Evolutionary conservation across 176 grass and related monocot species (phyloP).

Genomic region (Avena atlantica): DNA sequence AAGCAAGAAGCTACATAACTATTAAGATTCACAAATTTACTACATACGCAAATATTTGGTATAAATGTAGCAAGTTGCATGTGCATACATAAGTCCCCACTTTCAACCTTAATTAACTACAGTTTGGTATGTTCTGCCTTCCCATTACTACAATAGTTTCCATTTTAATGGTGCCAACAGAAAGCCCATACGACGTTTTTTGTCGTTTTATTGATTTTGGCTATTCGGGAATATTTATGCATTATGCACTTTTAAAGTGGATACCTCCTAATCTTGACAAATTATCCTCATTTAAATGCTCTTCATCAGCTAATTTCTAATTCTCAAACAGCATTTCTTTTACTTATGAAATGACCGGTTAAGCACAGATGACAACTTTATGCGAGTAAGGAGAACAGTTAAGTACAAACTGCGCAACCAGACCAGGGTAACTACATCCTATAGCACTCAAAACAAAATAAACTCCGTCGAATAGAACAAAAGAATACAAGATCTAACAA

Average conservation of each 20-base stretch:
- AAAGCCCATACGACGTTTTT: background rate
- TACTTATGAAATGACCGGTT: background rate
- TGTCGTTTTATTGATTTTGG: background rate
- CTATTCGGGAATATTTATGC: background rate
- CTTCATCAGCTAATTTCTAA: background rate
- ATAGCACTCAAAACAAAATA: constrained; percentile 30
- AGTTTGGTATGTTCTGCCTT: constrained; percentile 21
- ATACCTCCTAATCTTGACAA: constrained; percentile 20
- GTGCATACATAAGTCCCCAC: background rate
- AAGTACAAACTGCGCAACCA: constrained; percentile 12
- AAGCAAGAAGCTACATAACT: constrained; percentile 12
- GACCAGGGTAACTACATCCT: constrained; percentile 12
- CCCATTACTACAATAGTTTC: constrained; percentile 8
- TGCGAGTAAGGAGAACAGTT: constrained; percentile 17
- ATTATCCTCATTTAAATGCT: constrained; percentile 17
- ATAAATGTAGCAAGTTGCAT: background rate
- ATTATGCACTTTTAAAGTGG: background rate
- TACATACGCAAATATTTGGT: background rate
- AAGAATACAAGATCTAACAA: constrained; percentile 11
- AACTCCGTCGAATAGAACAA: constrained; percentile 1
- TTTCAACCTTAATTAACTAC: constrained; percentile 16
- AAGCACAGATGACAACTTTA: constrained; percentile 23
- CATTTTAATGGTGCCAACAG: background rate
- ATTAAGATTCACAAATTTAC: constrained; percentile 33
- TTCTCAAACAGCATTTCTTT: background rate